Percentiles rank a stretch among this genome's conserved stretches.
phyloP scores from a whole-genome alignment of 129 eudicot genomes.

The Flaveria brownii region DNA sequence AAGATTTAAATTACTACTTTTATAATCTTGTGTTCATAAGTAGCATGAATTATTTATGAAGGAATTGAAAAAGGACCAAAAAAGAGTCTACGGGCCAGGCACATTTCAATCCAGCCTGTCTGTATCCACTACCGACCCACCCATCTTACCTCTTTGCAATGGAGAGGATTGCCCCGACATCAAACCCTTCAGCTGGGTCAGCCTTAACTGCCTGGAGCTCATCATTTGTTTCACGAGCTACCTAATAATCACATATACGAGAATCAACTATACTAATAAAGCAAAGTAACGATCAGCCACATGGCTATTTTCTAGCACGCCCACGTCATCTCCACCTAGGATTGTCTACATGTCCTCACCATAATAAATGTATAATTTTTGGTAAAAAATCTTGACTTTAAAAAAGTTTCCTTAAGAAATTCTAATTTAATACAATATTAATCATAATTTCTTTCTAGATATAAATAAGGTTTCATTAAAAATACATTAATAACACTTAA shows the following conservation, averaged over 20 bases:
- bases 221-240: slow-evolving; percentile 90
- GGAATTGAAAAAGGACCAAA: neutral
- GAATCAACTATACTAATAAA: neutral
- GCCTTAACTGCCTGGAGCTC: slow-evolving; percentile 79
- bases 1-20: neutral
- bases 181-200: slow-evolving; percentile 86
- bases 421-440: no score
- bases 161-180: slow-evolving; percentile 78
- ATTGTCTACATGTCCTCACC: no score
- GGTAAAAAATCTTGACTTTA: no score
- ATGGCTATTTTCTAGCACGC: no score
- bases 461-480: no score
- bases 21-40: neutral
- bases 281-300: no score
- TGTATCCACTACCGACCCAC: slow-evolving; percentile 11
- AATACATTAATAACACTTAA: no score
- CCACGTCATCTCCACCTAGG: no score
- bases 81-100: neutral
- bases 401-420: no score
- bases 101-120: neutral
- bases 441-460: no score
- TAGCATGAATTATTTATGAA: neutral
- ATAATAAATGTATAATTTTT: no score
- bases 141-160: slow-evolving; percentile 58
- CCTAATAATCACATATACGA: slow-evolving; percentile 42